Conservation (phyloP, 2,329 filamentous ascomycete genomes). For the Stagonosporopsis rhizophila region DNA sequence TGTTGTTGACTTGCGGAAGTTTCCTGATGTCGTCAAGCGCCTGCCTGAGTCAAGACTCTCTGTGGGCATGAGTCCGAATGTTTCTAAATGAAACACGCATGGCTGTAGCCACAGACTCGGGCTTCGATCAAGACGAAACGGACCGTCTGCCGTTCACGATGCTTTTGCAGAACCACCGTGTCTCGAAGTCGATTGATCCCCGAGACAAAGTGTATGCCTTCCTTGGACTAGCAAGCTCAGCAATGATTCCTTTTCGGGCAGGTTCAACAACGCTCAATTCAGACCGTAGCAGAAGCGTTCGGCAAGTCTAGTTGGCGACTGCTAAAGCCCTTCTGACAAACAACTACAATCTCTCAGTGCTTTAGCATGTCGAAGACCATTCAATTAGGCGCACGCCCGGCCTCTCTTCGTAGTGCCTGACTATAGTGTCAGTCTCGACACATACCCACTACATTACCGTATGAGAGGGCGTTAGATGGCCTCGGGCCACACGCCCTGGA, state of each 20-base stretch:
- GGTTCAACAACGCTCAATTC: slow-evolving; percentile 24
- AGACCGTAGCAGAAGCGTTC: slow-evolving; percentile 31
- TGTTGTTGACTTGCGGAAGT: slow-evolving; percentile 19
- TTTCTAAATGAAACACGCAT: slow-evolving; percentile 33
- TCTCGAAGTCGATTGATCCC: slow-evolving; percentile 34
- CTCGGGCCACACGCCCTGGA: slow-evolving; percentile 23
- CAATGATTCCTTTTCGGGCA: slow-evolving; percentile 28
- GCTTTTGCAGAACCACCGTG: slow-evolving; percentile 35
- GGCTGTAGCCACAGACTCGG: slow-evolving; percentile 9
- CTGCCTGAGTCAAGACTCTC: slow-evolving; percentile 16
- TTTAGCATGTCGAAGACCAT: slow-evolving; percentile 35
- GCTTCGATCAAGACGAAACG: neutral
- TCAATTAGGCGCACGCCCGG: slow-evolving; percentile 21
- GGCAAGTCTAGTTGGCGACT: slow-evolving; percentile 30
- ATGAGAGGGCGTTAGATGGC: slow-evolving; percentile 27
- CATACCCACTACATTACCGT: slow-evolving; percentile 35
- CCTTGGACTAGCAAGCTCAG: slow-evolving; percentile 30
- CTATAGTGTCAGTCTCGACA: slow-evolving; percentile 30
- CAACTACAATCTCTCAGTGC: slow-evolving; percentile 27
- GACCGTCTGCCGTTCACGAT: slow-evolving; percentile 23
- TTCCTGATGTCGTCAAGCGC: slow-evolving; percentile 32
- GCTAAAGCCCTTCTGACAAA: slow-evolving; percentile 26
- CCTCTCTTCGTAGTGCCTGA: slow-evolving; percentile 40
- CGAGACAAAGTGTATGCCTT: slow-evolving; percentile 42
- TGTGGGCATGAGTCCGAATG: slow-evolving; percentile 30